Conservation (phyloP, 768 basidiomycete genomes). For the Russula sp. region DNA sequence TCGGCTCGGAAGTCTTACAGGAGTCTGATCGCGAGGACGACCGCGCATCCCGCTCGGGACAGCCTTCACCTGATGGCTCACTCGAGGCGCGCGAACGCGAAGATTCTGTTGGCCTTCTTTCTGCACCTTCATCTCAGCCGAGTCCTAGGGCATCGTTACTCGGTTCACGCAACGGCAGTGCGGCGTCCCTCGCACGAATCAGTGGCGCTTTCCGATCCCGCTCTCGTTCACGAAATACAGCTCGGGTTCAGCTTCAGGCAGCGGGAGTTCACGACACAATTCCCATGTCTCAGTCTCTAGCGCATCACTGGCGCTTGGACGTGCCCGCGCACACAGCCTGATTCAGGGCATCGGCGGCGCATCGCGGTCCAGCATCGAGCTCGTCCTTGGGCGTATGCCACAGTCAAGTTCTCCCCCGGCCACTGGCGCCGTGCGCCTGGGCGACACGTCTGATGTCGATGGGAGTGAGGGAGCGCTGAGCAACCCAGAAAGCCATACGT, state of each 20-base stretch:
- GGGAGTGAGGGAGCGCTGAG: conserved; percentile 45
- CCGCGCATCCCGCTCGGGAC: too few species aligned
- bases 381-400: conserved; percentile 41
- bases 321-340: conserved; percentile 65
- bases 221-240: conserved; percentile 22
- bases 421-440: conserved; percentile 7
- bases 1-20: too few species aligned
- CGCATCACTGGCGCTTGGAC: conserved; percentile 37
- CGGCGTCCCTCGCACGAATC: conserved; percentile 48
- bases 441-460: conserved; percentile 43
- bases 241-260: conserved; percentile 25
- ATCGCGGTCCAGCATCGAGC: conserved; percentile 58
- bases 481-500: conserved; percentile 69
- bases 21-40: too few species aligned
- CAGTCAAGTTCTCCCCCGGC: not conserved
- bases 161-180: conserved; percentile 43
- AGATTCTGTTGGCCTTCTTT: conserved; percentile 58
- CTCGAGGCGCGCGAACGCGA: conserved; percentile 53
- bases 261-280: conserved; percentile 34
- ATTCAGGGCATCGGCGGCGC: conserved; percentile 63
- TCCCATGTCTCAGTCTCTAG: conserved; percentile 32
- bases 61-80: too few species aligned
- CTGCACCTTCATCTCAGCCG: conserved; percentile 41
- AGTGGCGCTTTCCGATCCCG: conserved; percentile 31
- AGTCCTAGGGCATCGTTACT: conserved; percentile 51